phyloP scores from a whole-genome alignment of 1,284 basidiomycete species.

The Tilletia setariae region DNA sequence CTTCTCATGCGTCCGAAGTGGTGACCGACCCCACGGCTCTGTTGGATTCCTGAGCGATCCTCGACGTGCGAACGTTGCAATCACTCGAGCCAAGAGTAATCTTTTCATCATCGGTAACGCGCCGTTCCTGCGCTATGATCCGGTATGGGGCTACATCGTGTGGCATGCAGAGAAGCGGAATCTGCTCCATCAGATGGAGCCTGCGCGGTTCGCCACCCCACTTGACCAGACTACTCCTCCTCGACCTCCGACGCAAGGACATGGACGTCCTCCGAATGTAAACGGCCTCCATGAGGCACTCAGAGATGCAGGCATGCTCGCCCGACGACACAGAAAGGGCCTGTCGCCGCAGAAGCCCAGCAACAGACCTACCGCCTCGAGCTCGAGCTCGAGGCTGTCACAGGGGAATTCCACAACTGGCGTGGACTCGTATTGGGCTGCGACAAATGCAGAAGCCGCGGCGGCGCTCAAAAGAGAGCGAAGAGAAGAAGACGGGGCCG shows the following conservation, averaged over 20 bases:
- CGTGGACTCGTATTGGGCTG: conserved; percentile 8
- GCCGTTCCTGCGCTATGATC: conserved; percentile 73
- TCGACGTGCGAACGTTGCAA: conserved; percentile 72
- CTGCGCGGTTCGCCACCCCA: not conserved
- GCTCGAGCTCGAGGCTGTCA: not conserved
- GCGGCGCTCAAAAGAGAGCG: not conserved
- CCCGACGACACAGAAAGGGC: not conserved
- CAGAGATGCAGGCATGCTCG: not conserved
- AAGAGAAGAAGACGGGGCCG: not conserved
- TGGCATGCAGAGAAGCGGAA: conserved; percentile 28
- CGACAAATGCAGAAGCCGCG: not conserved
- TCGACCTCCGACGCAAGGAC: not conserved
- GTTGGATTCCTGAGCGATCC: conserved; percentile 69
- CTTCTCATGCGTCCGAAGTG: conserved; percentile 85
- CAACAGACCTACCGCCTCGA: too few species aligned
- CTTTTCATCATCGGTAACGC: conserved; percentile 89
- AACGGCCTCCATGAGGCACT: not conserved
- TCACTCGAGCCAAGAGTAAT: conserved; percentile 91
- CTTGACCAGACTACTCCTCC: not conserved
- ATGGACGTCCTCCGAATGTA: not conserved
- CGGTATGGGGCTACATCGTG: conserved; percentile 39
- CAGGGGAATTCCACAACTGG: not conserved
- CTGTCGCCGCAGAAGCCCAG: too few species aligned
- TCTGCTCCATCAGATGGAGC: not conserved
- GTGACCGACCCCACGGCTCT: conserved; percentile 53